phyloP scores from a whole-genome alignment of 140 eudicot species.

The Ambrosia hybrid region DNA sequence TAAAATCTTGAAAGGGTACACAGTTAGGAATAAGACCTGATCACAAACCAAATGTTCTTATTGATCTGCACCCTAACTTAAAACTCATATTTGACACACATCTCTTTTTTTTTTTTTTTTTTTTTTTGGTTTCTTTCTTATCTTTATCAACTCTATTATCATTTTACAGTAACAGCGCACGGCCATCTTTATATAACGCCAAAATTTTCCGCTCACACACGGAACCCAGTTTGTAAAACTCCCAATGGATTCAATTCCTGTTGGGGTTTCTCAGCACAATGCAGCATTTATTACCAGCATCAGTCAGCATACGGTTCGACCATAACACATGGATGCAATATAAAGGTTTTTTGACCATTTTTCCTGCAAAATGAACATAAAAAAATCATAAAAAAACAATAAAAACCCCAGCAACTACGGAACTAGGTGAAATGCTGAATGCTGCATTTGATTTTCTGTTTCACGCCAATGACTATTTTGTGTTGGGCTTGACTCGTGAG shows the following conservation, averaged over 20 bases:
- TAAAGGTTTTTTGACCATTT: constrained; percentile 59
- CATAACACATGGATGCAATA: constrained; percentile 52
- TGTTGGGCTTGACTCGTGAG: too few species aligned
- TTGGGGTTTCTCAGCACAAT: constrained; percentile 5
- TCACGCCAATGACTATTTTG: too few species aligned
- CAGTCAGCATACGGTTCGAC: constrained; percentile 49
- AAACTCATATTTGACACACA: constrained; percentile 34
- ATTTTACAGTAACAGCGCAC: constrained; percentile 33
- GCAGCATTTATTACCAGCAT: constrained; percentile 2
- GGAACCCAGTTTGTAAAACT: not conserved
- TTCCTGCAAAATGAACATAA: constrained; percentile 37
- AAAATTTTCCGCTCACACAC: constrained; percentile 18
- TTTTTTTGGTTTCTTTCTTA: not conserved
- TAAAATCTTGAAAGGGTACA: constrained; percentile 31
- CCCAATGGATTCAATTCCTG: not conserved
- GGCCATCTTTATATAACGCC: constrained; percentile 14
- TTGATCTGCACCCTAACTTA: constrained; percentile 28
- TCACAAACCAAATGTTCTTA: constrained; percentile 26
- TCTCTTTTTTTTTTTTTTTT: constrained; percentile 18
- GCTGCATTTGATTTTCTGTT: too few species aligned
- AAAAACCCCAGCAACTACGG: too few species aligned
- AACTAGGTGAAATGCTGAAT: too few species aligned
- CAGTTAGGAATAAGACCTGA: constrained; percentile 24
- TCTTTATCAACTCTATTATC: constrained; percentile 26
- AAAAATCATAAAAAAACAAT: too few species aligned